Conservation (phyloP, 2,329 filamentous ascomycete species). For the Cytospora paraplurivora region DNA sequence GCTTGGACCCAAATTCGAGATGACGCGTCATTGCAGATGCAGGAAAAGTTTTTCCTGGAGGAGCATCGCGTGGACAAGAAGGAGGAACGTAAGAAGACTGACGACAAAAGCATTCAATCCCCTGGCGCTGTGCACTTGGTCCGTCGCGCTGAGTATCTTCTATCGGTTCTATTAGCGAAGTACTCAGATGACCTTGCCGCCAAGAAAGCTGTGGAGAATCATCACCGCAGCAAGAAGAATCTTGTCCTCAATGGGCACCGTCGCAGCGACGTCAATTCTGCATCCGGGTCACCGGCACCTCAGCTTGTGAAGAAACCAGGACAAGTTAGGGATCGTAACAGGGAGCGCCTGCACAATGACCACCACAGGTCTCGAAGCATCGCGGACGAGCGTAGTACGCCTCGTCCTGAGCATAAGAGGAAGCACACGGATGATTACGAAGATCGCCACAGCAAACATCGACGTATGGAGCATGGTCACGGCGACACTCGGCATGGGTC, state of each 20-base stretch:
- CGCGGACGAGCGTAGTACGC: constrained; percentile 53
- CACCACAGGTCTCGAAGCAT: constrained; percentile 55
- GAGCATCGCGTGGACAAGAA: constrained; percentile 99
- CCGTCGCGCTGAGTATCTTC: constrained; percentile 88
- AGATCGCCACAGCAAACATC: constrained; percentile 53
- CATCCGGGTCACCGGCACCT: constrained; percentile 73
- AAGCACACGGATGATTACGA: constrained; percentile 60
- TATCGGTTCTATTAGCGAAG: constrained; percentile 89
- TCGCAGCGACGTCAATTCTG: constrained; percentile 58
- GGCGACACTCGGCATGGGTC: constrained; percentile 40
- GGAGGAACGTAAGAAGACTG: constrained; percentile 79
- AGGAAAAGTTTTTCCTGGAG: constrained; percentile 92
- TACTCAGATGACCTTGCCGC: constrained; percentile 76
- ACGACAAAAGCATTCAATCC: constrained; percentile 82
- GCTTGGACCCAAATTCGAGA: constrained; percentile 95
- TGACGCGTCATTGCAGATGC: constrained; percentile 80
- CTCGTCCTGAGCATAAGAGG: constrained; percentile 59
- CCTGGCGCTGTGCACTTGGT: constrained; percentile 97
- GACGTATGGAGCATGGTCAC: constrained; percentile 50
- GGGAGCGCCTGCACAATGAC: constrained; percentile 51
- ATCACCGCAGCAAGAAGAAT: constrained; percentile 94
- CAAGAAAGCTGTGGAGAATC: constrained; percentile 83
- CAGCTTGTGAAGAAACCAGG: constrained; percentile 49
- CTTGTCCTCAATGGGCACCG: constrained; percentile 60
- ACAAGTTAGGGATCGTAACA: constrained; percentile 51